Evolutionary conservation across 345 rosid species (phyloP), one percentile per base, ranked within the genome.

Genomic region (Arabidopsis suecica): DNA sequence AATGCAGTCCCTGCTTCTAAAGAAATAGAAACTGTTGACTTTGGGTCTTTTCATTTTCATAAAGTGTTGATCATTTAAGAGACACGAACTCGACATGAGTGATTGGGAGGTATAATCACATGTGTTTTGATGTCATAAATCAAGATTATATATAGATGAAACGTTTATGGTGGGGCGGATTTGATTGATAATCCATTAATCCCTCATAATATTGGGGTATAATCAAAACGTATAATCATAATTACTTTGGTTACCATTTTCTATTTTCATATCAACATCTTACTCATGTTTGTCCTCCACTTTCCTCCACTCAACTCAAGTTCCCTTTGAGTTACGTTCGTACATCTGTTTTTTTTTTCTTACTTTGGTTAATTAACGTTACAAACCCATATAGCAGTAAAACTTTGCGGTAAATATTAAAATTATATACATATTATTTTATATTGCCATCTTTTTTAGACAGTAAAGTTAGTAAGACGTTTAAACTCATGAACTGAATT

Each of bases 71-170:
- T 68, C 23, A 44, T 51, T 42, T 54, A 44, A 8, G 69, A 56
- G 75, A 69, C 74, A 68, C 7, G 51, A 76, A 36, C 65, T 69
- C 54, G 80, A 76, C 79, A 76, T 0, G 28, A 55, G 65, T 69
- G 59, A 77, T 18, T 45, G 37, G 59, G 45, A 70, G 73, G 18
- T 16, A 50, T 55, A 59, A 59, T 34, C 18, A 72, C 59, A 49
- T 18, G 73, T 58, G 28, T 49, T 7, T 77, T 65, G 13, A 58
- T 42, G 9, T 71, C 40, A 77, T 22, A 55, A 54, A 11, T 54
- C 44, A 1, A 48, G 50, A 71, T 28, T 28, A 28, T 28, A 51
- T 45, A 23, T 34, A 65, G 42, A 62, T 44, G 50, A 55, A 77
- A 57, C 28, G 18, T 64, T 18, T 48, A 56, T 48, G 47, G 22